Conservation (phyloP, 192 early-diverging fungal species). For the Podila verticillata region DNA sequence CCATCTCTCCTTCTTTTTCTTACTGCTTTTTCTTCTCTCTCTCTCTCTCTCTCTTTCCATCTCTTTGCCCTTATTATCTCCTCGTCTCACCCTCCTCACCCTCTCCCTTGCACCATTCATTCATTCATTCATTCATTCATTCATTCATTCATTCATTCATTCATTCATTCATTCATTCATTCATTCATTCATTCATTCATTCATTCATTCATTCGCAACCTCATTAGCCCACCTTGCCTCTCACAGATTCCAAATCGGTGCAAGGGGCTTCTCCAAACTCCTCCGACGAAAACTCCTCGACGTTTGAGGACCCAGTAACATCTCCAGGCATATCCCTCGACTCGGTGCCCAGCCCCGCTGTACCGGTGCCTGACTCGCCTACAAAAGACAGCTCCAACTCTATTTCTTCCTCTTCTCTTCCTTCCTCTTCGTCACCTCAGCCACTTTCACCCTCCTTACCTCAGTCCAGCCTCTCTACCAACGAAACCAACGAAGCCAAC, state of each 20-base stretch:
- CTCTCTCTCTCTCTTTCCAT: background rate
- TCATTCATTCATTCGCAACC: no score
- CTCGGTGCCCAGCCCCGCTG: no score
- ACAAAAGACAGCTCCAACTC: background rate
- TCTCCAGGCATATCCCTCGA: no score
- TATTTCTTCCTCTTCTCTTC: background rate
- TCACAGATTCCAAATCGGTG: background rate
- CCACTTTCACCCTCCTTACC: background rate
- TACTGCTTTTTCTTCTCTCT: background rate
- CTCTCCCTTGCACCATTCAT: constrained; percentile 7
- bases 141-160: no score
- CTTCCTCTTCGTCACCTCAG: background rate
- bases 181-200: no score
- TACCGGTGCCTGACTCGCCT: no score
- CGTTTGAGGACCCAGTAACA: no score
- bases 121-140: no score
- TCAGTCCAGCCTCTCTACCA: no score
- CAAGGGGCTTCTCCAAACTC: constrained; percentile 2
- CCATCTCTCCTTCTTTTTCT: constrained; percentile 3
- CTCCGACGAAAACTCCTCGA: background rate
- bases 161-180: no score
- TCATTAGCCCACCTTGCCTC: no score
- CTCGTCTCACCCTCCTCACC: background rate
- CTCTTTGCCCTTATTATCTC: background rate
- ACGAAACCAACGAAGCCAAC: no score